phyloP scores from a whole-genome alignment of 805 yeast species.

The Brettanomyces anomalus region DNA sequence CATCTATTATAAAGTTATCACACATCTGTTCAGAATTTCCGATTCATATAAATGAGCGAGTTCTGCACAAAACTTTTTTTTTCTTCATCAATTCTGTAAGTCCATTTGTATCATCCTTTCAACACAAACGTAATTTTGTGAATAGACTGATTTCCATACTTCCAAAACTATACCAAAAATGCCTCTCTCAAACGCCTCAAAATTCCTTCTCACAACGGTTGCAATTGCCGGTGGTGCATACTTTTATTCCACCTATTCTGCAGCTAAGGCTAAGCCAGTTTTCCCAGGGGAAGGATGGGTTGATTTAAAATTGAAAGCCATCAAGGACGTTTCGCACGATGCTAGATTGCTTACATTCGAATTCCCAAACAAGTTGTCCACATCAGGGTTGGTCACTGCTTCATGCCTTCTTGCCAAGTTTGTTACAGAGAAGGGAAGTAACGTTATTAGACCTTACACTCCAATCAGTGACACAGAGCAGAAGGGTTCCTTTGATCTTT shows the following conservation, averaged over 20 bases:
- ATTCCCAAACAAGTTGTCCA: constrained; percentile 56
- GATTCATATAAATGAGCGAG: too few species aligned
- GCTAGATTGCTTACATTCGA: constrained; percentile 65
- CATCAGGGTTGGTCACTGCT: constrained; percentile 71
- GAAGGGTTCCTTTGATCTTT: constrained; percentile 69
- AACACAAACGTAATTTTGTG: too few species aligned
- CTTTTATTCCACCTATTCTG: constrained; percentile 24
- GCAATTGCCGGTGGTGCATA: constrained; percentile 38
- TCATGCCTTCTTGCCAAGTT: constrained; percentile 75
- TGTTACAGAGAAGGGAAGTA: constrained; percentile 73
- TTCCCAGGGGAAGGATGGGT: constrained; percentile 65
- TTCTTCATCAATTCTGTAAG: too few species aligned
- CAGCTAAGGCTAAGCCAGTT: constrained; percentile 26
- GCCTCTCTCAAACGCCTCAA: constrained; percentile 8
- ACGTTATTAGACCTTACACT: constrained; percentile 84
- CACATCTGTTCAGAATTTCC: too few species aligned
- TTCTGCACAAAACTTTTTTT: too few species aligned
- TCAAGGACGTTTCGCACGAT: constrained; percentile 46
- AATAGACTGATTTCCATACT: not conserved
- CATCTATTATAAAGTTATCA: too few species aligned
- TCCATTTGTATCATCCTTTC: not conserved
- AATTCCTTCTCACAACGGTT: constrained; percentile 15
- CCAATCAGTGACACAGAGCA: constrained; percentile 67
- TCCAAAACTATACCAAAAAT: not conserved
- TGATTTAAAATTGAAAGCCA: constrained; percentile 48